phyloP scores from a whole-genome alignment of 352 stramenopile species.

The Blastocystis sp. region DNA sequence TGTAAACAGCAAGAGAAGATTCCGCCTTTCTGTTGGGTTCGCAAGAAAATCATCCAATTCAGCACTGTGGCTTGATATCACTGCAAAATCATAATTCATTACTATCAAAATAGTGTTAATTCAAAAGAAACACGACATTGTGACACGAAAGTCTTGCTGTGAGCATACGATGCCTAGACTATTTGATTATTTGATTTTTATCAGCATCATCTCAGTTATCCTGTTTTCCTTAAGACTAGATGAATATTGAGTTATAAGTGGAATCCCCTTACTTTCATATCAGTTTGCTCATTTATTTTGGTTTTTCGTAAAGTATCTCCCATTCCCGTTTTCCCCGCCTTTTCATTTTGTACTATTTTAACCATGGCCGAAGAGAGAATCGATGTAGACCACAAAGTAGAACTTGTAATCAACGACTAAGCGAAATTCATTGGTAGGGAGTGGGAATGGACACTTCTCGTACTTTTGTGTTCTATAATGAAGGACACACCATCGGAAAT shows the following conservation, averaged over 20 bases:
- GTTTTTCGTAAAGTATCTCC: background rate
- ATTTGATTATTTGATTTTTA: background rate
- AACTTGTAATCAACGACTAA: background rate
- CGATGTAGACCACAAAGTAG: slow-evolving; percentile 41
- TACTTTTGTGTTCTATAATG: slow-evolving; percentile 63
- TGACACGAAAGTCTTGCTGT: background rate
- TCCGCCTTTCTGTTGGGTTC: slow-evolving; percentile 19
- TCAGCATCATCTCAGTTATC: background rate
- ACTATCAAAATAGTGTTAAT: background rate
- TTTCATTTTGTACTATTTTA: background rate
- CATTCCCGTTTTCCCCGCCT: background rate
- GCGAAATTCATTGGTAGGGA: background rate
- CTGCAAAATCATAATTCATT: slow-evolving; percentile 58
- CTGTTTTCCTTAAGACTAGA: background rate
- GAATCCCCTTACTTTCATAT: background rate
- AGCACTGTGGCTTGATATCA: background rate
- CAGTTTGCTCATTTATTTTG: background rate
- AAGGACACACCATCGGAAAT: slow-evolving; percentile 54
- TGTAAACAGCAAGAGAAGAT: background rate
- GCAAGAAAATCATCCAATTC: slow-evolving; percentile 9
- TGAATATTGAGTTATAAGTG: no score
- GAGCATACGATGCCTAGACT: background rate
- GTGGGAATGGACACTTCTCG: slow-evolving; percentile 17
- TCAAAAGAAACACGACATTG: background rate
- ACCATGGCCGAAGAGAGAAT: slow-evolving; percentile 61